Percentiles rank a stretch among this genome's conserved stretches.
phyloP scores from a whole-genome alignment of 202 grass and related monocot genomes.

The Digitaria exilis region DNA sequence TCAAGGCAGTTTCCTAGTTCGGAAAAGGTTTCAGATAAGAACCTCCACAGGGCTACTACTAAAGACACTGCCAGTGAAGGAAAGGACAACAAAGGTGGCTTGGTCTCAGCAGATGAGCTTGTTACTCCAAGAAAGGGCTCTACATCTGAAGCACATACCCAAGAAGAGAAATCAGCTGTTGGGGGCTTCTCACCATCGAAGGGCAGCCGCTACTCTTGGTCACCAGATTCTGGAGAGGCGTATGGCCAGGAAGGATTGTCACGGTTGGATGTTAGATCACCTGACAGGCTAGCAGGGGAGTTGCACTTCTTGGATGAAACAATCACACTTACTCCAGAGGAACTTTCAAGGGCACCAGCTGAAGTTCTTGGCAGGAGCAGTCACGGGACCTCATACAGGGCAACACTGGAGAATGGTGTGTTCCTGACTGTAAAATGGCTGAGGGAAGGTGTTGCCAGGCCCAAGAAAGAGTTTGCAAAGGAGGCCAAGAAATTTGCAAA shows the following conservation, averaged over 20 bases:
- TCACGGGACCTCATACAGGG: constrained; percentile 92
- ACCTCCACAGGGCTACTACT: constrained; percentile 45
- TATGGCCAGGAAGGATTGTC: constrained; percentile 62
- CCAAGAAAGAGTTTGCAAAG: constrained; percentile 93
- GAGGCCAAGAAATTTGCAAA: constrained; percentile 97
- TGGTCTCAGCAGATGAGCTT: constrained; percentile 84
- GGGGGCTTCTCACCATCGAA: constrained; percentile 87
- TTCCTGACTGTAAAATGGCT: constrained; percentile 98
- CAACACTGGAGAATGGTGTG: constrained; percentile 93
- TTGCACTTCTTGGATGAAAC: constrained; percentile 95
- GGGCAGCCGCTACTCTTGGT: constrained; percentile 86
- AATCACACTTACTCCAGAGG: constrained; percentile 88
- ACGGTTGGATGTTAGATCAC: constrained; percentile 82
- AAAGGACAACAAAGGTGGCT: constrained; percentile 61
- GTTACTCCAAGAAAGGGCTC: constrained; percentile 67
- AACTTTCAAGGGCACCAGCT: constrained; percentile 87
- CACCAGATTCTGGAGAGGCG: constrained; percentile 73
- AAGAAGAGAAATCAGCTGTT: constrained; percentile 74
- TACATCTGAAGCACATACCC: constrained; percentile 72
- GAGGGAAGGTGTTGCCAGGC: constrained; percentile 88
- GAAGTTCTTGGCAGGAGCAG: constrained; percentile 98
- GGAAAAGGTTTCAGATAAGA: constrained; percentile 86
- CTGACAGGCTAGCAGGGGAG: constrained; percentile 83
- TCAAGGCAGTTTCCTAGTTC: constrained; percentile 63
- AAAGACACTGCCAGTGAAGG: constrained; percentile 50